Percentiles rank a stretch among this genome's conserved stretches.
These are phyloP conservation scores for Colletotrichum shisoi DNA, from an alignment of 2,329 filamentous ascomycete genomes.

Conservation along the genomic window DNA sequence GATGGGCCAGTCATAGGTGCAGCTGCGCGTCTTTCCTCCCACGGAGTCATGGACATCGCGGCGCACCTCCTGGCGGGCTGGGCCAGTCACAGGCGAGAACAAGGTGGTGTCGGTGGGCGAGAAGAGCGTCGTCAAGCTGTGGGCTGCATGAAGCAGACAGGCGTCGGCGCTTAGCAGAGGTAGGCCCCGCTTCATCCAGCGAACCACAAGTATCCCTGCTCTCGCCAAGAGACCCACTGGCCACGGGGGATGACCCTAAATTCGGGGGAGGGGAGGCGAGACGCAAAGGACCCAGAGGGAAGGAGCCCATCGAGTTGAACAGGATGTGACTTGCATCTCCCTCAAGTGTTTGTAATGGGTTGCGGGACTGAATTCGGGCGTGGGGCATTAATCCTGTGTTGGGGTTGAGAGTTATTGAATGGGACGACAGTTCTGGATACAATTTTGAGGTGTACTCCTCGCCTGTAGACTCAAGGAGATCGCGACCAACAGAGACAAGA, in stretches of 20 bases:
- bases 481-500: neutral
- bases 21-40: constrained; percentile 50
- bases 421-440: too few relatives aligned
- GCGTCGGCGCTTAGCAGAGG: constrained; percentile 65
- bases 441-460: neutral
- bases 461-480: neutral
- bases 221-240: constrained; percentile 41
- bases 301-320: neutral
- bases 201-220: constrained; percentile 50
- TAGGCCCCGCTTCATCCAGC: constrained; percentile 54
- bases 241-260: constrained; percentile 5
- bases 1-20: constrained; percentile 46
- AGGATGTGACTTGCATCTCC: neutral
- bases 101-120: constrained; percentile 45
- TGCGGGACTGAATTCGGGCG: neutral
- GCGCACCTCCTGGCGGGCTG: constrained; percentile 34
- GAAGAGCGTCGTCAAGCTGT: constrained; percentile 43
- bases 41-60: constrained; percentile 29
- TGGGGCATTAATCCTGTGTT: neutral
- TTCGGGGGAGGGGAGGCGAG: constrained; percentile 6
- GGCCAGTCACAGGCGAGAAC: constrained; percentile 47
- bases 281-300: constrained; percentile 15
- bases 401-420: neutral
- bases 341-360: neutral
- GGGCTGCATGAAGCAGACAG: constrained; percentile 61